A percentile compares a stretch with the other conserved stretches of the same genome.
phyloP scores from a whole-genome alignment of 495 filamentous ascomycete species.

The Hypoxylon fragiforme region DNA sequence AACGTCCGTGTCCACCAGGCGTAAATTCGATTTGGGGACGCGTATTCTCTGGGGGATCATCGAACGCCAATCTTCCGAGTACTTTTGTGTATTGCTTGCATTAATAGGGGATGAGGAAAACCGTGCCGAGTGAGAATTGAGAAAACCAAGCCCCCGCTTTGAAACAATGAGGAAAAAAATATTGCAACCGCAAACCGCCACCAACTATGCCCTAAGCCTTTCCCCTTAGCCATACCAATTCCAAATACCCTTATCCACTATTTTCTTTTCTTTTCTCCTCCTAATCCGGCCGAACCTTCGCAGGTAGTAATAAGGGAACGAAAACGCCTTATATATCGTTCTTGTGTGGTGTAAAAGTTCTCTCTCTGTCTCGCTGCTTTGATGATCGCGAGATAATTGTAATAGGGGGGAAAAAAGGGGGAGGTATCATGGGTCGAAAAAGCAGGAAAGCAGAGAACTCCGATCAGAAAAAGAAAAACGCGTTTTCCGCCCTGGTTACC shows the following conservation, averaged over 20 bases:
- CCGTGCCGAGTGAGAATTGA: neutral
- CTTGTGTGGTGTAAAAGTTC: slow-evolving; percentile 11
- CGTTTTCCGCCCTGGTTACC: slow-evolving; percentile 34
- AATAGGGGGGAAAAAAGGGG: neutral
- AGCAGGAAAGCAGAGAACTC: slow-evolving; percentile 32
- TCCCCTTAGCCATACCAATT: slow-evolving; percentile 25
- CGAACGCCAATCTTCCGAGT: neutral
- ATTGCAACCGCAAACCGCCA: slow-evolving; percentile 25
- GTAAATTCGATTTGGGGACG: too few species aligned
- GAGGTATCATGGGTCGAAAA: slow-evolving; percentile 25
- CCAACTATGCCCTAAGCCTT: slow-evolving; percentile 26
- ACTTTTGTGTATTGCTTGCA: neutral
- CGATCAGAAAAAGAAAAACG: slow-evolving; percentile 25
- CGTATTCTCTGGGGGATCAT: neutral
- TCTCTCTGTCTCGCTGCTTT: slow-evolving; percentile 2
- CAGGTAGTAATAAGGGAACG: slow-evolving; percentile 24
- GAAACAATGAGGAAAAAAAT: slow-evolving; percentile 12
- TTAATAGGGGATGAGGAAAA: neutral
- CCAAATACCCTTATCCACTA: slow-evolving; percentile 19
- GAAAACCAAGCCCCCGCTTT: too few species aligned
- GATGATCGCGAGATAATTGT: slow-evolving; percentile 11
- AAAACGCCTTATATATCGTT: slow-evolving; percentile 34
- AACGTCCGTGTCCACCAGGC: too few species aligned
- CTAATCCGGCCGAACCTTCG: slow-evolving; percentile 25
- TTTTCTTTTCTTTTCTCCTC: slow-evolving; percentile 18